Evolutionary conservation across 768 basidiomycete genomes (phyloP), one percentile per base, ranked within the genome.

Genomic region (Asterophora parasitica): DNA sequence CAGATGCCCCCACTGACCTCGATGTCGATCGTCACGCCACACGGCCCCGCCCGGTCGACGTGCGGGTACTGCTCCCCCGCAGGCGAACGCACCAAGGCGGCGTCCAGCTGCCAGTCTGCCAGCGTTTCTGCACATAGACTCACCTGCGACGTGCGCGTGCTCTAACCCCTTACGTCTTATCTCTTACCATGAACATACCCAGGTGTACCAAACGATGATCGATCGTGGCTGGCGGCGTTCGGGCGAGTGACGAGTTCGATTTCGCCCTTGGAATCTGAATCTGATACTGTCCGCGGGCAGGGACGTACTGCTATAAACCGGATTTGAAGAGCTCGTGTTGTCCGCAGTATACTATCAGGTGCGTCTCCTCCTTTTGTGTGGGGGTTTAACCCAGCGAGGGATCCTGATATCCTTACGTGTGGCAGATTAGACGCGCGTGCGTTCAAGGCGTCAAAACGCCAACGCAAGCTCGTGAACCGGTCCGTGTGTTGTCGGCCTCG

Each of bases 341-440:
- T 62, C 91, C 94, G 0, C 88, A 92, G 55, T 95, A 96, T 61
- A 92, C 95, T 3, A 97, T 97, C 63, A 89, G 81, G 92, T 88
- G 62, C 30, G 8, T 52, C 42, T 23, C 39, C 19, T 34, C 23
- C 51, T 36, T 28, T 42, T n/a, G n/a, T n/a, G n/a, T n/a, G n/a
- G n/a, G n/a, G n/a, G n/a, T n/a, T n/a, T n/a, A n/a, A n/a, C n/a
- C n/a, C n/a, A n/a, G n/a, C n/a, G n/a, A n/a, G n/a, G n/a, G n/a
- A n/a, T n/a, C n/a, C n/a, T n/a, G n/a, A n/a, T n/a, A n/a, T n/a
- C n/a, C n/a, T n/a, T n/a, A n/a, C n/a, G n/a, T n/a, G n/a, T n/a
- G n/a, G 11, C 44, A 90, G 87, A 61, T 73, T 89, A 43, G 88
- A 87, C 61, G 82, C 79, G 2, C 59, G 71, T 1, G 65, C 63